These are phyloP conservation scores for Deinandra increscens DNA, from an alignment of 129 eudicot genomes.

Conservation along the genomic window DNA sequence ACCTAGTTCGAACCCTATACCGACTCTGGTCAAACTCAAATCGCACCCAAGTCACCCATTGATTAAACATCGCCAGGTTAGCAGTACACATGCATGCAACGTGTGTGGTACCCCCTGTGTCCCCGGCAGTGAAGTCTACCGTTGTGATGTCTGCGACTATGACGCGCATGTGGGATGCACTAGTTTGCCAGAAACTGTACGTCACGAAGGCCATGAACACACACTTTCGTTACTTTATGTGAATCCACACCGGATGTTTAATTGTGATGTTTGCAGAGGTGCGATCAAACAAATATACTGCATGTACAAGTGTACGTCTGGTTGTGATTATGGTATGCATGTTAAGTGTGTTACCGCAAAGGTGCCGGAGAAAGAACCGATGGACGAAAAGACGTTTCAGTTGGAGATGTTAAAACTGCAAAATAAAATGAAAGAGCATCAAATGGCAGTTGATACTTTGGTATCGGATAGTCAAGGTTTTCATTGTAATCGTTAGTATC, in stretches of 20 bases:
- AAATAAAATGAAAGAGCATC: constrained; percentile 12
- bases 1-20: not conserved
- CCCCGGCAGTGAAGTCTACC: not conserved
- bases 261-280: constrained; percentile 23
- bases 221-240: constrained; percentile 17
- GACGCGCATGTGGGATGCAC: constrained; percentile 18
- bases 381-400: constrained; percentile 10
- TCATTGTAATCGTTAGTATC: constrained; percentile 10
- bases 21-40: constrained; percentile 13
- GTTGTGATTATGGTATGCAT: constrained; percentile 28
- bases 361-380: constrained; percentile 16
- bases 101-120: constrained; percentile 24
- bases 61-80: too few species aligned
- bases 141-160: constrained; percentile 15
- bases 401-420: constrained; percentile 20
- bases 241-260: not conserved
- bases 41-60: constrained; percentile 19
- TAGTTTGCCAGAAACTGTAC: constrained; percentile 8
- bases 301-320: constrained; percentile 25
- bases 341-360: constrained; percentile 16
- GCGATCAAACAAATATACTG: constrained; percentile 9
- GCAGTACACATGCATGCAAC: not conserved
- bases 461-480: too few species aligned
- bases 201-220: constrained; percentile 18
- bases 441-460: not conserved